These are phyloP conservation scores for Umbelopsis sp. DNA, from an alignment of 371 early-diverging fungal species.

Conservation along the genomic window DNA sequence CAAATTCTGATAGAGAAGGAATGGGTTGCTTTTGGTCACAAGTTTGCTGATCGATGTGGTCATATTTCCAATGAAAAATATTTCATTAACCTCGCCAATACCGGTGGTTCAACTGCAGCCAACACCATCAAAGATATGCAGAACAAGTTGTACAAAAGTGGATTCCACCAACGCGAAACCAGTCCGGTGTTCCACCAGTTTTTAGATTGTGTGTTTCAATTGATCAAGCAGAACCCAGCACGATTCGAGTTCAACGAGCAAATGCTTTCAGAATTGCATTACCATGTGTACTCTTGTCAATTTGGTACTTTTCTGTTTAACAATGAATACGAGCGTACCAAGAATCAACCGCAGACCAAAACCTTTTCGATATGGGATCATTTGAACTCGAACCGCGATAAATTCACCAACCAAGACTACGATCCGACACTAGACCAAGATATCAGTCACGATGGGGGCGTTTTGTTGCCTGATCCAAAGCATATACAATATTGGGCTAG, in stretches of 20 bases:
- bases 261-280: slow-evolving; percentile 79
- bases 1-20: slow-evolving; percentile 93
- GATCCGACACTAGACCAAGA: slow-evolving; percentile 54
- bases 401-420: slow-evolving; percentile 58
- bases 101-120: slow-evolving; percentile 58
- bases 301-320: slow-evolving; percentile 95
- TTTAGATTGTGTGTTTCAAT: slow-evolving; percentile 91
- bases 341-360: slow-evolving; percentile 40
- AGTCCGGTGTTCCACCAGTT: slow-evolving; percentile 97
- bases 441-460: slow-evolving; percentile 55
- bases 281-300: slow-evolving; percentile 87
- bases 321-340: slow-evolving; percentile 74
- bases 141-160: slow-evolving; percentile 65
- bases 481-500: slow-evolving; percentile 76
- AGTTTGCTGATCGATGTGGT: slow-evolving; percentile 92
- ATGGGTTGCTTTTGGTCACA: slow-evolving; percentile 96
- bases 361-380: slow-evolving; percentile 86
- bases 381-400: slow-evolving; percentile 58
- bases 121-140: slow-evolving; percentile 77
- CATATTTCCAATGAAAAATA: slow-evolving; percentile 79
- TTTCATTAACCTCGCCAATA: slow-evolving; percentile 59
- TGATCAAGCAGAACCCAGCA: slow-evolving; percentile 85
- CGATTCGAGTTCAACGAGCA: slow-evolving; percentile 92
- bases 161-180: slow-evolving; percentile 72
- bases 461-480: slow-evolving; percentile 64